Base-by-base conservation (phyloP, 2,329 filamentous ascomycete genomes). In the Teratosphaeria viscida region DNA sequence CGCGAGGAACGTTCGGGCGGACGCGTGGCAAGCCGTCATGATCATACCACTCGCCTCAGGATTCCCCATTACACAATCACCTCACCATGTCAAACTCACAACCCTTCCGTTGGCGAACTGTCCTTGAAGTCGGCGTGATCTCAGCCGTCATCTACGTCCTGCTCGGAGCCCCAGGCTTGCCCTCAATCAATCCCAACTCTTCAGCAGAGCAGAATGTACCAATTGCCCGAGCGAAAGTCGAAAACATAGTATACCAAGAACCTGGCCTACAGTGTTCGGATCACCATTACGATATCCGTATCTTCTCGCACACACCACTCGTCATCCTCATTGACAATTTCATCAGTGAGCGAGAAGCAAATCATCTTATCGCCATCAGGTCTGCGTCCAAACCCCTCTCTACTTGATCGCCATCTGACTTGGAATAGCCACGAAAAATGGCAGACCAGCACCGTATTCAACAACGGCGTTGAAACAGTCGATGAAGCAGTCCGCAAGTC, bases 291-390 rank as follows among this genome's bases (percentile, higher is more conserved):
- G 66, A 67, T 39, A 67, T 79, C 1, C 78, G 82, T 64, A 72
- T 85, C 5, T 74, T 84, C 57, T 79, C 76, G 19, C 72, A 77
- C 16, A 76, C 78, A 53, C 83, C 83, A 2, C 68, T 85, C 61
- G 74, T 86, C 6, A 74, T 85, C 16, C 85, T 85, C 68, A 78
- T 85, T 54, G 80, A 83, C 66, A 73, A 76, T 39, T 85, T 85
- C 67, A 61, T 85, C 39, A 77, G 73, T 16, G 66, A 66, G 1
- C 64, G 70, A 1, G 82, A 85, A 68, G 75, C 76, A 12, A 69
- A 75, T n/a, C 76, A 82, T 64, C 69, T 84, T 34, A 71, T 85
- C 7, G 67, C 73, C 4, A 73, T 81, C 55, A 84, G 82, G 82
- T 84, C 73, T 59, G 49, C 29, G 14, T 53, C 32, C 14, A 29